phyloP scores from a whole-genome alignment of 306 rosid species.

The Lathyrus sativus region DNA sequence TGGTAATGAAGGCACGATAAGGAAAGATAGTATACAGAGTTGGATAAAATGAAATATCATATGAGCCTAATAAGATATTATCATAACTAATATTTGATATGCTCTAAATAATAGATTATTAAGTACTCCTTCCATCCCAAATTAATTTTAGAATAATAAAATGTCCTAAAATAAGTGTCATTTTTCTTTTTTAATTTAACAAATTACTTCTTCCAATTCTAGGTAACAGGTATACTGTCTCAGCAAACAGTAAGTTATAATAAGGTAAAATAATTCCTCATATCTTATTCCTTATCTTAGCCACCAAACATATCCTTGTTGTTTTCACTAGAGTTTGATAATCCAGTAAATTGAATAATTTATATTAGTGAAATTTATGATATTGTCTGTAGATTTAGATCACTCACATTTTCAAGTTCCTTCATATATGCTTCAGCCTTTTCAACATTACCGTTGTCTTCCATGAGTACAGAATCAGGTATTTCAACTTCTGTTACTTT shows the following conservation, averaged over 20 bases:
- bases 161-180: too few relatives aligned
- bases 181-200: too few relatives aligned
- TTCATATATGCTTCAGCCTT: conserved; percentile 78
- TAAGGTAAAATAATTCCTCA: background rate
- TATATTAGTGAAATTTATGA: conserved; percentile 8
- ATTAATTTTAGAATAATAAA: too few relatives aligned
- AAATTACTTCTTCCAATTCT: too few relatives aligned
- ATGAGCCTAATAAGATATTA: too few relatives aligned
- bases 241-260: background rate
- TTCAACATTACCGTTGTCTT: conserved; percentile 70
- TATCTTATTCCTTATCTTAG: background rate
- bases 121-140: too few relatives aligned
- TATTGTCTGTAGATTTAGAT: conserved; percentile 27
- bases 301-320: conserved; percentile 10
- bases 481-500: conserved; percentile 58
- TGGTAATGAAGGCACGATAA: too few relatives aligned
- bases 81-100: too few relatives aligned
- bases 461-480: conserved; percentile 46
- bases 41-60: too few relatives aligned
- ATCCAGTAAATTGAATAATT: conserved; percentile 24
- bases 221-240: too few relatives aligned
- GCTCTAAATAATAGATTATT: too few relatives aligned
- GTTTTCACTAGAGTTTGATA: conserved; percentile 11
- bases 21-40: too few relatives aligned
- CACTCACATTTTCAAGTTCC: conserved; percentile 90